Evolutionary conservation across 441 rosid genomes (phyloP).

Genomic region (Euphorbia schlechtendalii): DNA sequence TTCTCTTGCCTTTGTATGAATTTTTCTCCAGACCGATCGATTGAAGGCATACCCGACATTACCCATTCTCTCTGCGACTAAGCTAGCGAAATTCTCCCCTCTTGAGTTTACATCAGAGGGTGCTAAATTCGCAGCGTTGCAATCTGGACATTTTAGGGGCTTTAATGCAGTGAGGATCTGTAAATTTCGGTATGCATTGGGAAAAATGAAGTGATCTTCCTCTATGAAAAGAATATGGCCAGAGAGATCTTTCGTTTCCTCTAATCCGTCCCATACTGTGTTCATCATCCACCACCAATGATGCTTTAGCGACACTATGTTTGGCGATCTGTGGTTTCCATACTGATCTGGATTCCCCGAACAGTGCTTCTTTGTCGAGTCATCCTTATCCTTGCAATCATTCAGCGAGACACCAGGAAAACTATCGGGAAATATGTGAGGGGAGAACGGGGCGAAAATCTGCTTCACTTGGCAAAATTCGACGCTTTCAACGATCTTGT

Average conservation of each 20-base stretch:
- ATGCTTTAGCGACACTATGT: conserved; percentile 88
- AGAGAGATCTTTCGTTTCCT: conserved; percentile 48
- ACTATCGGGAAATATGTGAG: conserved; percentile 51
- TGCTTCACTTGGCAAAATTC: conserved; percentile 87
- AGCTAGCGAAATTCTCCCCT: conserved; percentile 62
- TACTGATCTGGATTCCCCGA: conserved; percentile 85
- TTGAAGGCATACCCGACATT: conserved; percentile 85
- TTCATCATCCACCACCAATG: conserved; percentile 99
- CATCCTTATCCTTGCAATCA: conserved; percentile 72
- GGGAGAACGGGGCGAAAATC: conserved; percentile 77
- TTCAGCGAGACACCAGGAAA: conserved; percentile 63
- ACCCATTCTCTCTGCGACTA: conserved; percentile 94
- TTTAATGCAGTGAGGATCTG: conserved; percentile 57
- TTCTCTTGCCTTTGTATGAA: conserved; percentile 64
- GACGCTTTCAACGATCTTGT: conserved; percentile 60
- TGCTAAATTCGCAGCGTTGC: conserved; percentile 89
- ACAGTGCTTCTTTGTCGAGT: conserved; percentile 44
- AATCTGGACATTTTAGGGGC: conserved; percentile 65
- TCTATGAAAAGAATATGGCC: conserved; percentile 89
- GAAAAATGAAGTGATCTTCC: conserved; percentile 89
- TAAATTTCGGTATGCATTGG: conserved; percentile 90
- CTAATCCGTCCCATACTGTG: conserved; percentile 83
- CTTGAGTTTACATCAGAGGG: conserved; percentile 85
- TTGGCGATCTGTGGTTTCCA: conserved; percentile 78
- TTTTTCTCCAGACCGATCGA: conserved; percentile 72